phyloP scores from a whole-genome alignment of 2,329 filamentous ascomycete species.

The Epicoccum sorghinum region DNA sequence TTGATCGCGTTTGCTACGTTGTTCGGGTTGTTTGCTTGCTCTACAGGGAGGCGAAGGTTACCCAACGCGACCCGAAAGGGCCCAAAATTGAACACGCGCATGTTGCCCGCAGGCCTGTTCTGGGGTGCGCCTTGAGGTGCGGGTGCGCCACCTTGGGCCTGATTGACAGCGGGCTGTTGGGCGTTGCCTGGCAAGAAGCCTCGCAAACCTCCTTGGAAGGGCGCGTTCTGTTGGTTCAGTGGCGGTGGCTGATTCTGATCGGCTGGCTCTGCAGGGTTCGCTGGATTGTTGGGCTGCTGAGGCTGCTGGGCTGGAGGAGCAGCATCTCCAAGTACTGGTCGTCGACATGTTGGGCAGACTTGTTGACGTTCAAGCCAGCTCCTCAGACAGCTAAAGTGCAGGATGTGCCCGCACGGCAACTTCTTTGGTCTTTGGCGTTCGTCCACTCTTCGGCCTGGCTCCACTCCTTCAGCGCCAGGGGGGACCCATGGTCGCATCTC shows the following conservation, averaged over 20 bases:
- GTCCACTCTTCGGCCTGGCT: constrained; percentile 60
- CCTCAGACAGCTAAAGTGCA: constrained; percentile 92
- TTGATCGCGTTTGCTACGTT: constrained; percentile 32
- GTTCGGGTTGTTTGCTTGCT: constrained; percentile 32
- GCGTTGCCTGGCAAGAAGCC: constrained; percentile 28
- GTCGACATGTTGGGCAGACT: constrained; percentile 92
- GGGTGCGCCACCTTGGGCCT: constrained; percentile 32
- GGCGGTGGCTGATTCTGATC: constrained; percentile 23
- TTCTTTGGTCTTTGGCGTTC: constrained; percentile 92
- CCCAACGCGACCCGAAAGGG: constrained; percentile 44
- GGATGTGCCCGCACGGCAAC: constrained; percentile 91
- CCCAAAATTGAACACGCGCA: constrained; percentile 47
- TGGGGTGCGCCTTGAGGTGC: constrained; percentile 24
- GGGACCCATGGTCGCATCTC: constrained; percentile 85
- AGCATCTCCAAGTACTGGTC: constrained; percentile 69
- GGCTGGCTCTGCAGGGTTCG: constrained; percentile 30
- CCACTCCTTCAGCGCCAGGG: constrained; percentile 49
- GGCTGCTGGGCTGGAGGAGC: constrained; percentile 15
- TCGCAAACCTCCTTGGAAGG: constrained; percentile 24
- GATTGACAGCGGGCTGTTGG: constrained; percentile 25
- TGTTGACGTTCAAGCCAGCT: constrained; percentile 98
- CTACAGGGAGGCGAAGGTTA: constrained; percentile 40
- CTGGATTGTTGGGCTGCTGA: constrained; percentile 35
- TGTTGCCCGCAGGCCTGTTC: constrained; percentile 36
- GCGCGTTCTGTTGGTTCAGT: constrained; percentile 19